Evolutionary conservation across 2,329 filamentous ascomycete species (phyloP), one percentile per base, ranked within the genome.

Genomic region (Blumeria graminis): DNA sequence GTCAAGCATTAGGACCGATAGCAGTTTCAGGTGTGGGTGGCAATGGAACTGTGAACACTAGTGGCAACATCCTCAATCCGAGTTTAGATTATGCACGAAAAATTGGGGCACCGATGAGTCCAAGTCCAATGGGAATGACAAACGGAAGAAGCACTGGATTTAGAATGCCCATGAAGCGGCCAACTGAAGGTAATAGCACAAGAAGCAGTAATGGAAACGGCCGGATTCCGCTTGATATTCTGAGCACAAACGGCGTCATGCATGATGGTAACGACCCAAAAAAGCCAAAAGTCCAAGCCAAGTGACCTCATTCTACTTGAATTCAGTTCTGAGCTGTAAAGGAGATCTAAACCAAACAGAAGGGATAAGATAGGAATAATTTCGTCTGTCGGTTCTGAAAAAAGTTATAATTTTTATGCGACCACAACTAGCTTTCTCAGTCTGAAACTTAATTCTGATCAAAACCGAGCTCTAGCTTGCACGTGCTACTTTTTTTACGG

Each of bases 21-120:
- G 54, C 48, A 5, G 55, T 34, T 43, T 38, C 45, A 35, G 52
- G 53, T 38, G 16, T 8, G 28, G 54, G 16, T 41, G 34, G 35
- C 34, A 13, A 16, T 54, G 52, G 52, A 28, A 13, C 34, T 14
- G 6, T 18, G 35, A 14, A 22, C 13, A 18, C 64, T 45, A 66
- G 69, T 36, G 70, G 71, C 7, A 73, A 71, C 58, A 65, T 74
- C 2, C 63, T 73, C 46, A 79, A 80, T 61, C 74, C 77, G 4
- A 71, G 74, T 9, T 62, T 80, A 0, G 76, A 77, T 57, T 69
- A 74, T 3, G 64, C 73, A 7, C 71, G 78, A 38, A 73, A 76
- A 55, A 81, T 82, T 56, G 79, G 79, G 0, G 77, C 74, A 0
- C 79, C 79, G 0, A 71, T 71, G 8, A 72, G 68, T 13, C 66